Base-by-base conservation (phyloP, 208 protist species). In the Leishmania guyanensis region DNA sequence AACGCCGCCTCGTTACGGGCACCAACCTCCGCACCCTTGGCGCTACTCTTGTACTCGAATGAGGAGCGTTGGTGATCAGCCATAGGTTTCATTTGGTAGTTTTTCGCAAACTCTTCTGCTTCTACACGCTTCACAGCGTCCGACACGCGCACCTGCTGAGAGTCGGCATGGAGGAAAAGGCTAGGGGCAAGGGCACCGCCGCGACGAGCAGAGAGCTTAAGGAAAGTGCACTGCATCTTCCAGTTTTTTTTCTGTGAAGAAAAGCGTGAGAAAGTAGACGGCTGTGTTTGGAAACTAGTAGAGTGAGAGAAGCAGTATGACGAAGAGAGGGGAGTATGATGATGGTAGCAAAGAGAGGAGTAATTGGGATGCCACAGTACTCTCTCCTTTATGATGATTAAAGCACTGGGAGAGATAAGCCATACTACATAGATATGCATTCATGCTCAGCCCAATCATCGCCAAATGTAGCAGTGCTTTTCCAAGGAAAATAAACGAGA, bases 1-100 rank as follows among this genome's bases (percentile, higher is more conserved):
- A 90, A 95, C 10, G 92, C 94, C 4, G 94, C 92, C 82, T 97
- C 94, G 84, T 97, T 97, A 78, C 94, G 91, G 26, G 94, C 92
- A 56, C 94, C 94, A 16, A 96, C 94, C 66, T 97, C 94, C 12
- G 90, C 91, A 77, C 92, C 94, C 82, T 97, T 96, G 14, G 89
- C 76, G 73, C 90, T 94, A 76, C 89, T 86, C 82, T 89, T 88
- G 84, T 97, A 97, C 77, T 90, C 82, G 64, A 93, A 91, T 6
- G 83, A 77, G 16, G 92, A 96, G 68, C 94, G 91, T 17, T 75
- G 39, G 70, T 97, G 94, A 5, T 75, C 48, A 29, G 80, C 78
- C 94, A 96, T 97, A 16, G 87, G 51, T 43, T 94, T 75, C 88
- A 95, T 93, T 22, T 89, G 73, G 65, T 93, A 95, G 14, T 88